Conservation (phyloP, 2,329 filamentous ascomycete species). For the Gnomoniopsis smithogilvyi region DNA sequence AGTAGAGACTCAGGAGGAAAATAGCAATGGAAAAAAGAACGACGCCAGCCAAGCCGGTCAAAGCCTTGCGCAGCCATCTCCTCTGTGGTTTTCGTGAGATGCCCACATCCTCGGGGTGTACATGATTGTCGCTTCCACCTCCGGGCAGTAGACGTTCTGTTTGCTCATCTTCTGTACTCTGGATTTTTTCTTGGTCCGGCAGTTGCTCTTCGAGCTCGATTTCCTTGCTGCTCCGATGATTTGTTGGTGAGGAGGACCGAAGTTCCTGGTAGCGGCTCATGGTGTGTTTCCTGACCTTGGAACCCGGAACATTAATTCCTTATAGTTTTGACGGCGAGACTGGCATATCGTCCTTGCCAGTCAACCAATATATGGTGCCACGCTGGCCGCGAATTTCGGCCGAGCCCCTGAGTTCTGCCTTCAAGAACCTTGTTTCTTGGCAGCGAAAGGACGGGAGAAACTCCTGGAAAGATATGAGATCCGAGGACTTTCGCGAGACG, state of each 20-base stretch:
- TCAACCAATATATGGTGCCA: neutral
- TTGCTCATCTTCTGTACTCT: slow-evolving; percentile 11
- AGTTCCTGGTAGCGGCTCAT: slow-evolving; percentile 19
- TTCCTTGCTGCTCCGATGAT: slow-evolving; percentile 3
- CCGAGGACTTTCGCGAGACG: too few species aligned
- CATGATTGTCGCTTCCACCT: slow-evolving; percentile 1
- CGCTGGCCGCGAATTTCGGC: neutral
- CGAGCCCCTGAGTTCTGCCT: neutral
- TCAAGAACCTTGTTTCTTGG: neutral
- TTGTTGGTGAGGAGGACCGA: slow-evolving; percentile 19
- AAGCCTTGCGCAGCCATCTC: slow-evolving; percentile 12
- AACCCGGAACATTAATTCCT: neutral
- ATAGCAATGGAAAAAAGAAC: neutral
- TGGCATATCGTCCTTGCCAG: slow-evolving; percentile 1
- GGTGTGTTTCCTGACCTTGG: neutral
- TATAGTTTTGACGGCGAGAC: neutral
- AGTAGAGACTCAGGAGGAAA: neutral
- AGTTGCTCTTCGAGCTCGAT: slow-evolving; percentile 10
- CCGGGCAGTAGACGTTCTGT: slow-evolving; percentile 17
- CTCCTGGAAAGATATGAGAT: too few species aligned
- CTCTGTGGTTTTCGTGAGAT: neutral
- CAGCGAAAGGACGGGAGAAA: neutral
- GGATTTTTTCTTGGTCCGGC: slow-evolving; percentile 1
- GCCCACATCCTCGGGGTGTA: neutral
- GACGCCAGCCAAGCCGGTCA: slow-evolving; percentile 7